phyloP scores from a whole-genome alignment of 257 asterid genomes.

The Cordia subcordata region DNA sequence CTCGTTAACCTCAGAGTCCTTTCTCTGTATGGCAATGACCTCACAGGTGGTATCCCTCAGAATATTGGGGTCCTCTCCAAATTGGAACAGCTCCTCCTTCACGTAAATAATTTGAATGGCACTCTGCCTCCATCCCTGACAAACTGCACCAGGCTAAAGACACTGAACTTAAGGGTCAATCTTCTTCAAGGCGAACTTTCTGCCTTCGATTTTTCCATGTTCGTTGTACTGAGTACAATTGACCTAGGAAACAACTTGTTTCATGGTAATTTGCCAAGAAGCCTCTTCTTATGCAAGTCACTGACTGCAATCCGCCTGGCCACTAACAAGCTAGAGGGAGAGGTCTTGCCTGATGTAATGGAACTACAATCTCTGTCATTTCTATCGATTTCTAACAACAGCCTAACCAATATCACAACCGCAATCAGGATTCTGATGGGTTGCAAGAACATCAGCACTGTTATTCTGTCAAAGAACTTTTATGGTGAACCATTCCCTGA shows the following conservation, averaged over 20 bases:
- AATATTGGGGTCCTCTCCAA: slow-evolving; percentile 56
- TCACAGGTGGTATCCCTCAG: slow-evolving; percentile 61
- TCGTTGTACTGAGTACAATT: slow-evolving; percentile 43
- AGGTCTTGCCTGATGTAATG: slow-evolving; percentile 47
- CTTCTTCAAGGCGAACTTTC: slow-evolving; percentile 67
- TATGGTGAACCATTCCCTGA: slow-evolving; percentile 57
- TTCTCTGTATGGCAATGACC: slow-evolving; percentile 49
- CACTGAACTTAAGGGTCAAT: slow-evolving; percentile 73
- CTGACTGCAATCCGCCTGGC: slow-evolving; percentile 76
- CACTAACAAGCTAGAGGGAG: slow-evolving; percentile 59
- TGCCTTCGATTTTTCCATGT: slow-evolving; percentile 62
- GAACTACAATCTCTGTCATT: slow-evolving; percentile 64
- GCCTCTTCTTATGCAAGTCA: slow-evolving; percentile 70
- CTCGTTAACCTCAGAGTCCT: slow-evolving; percentile 57
- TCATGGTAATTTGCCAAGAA: slow-evolving; percentile 54
- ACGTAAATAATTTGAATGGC: slow-evolving; percentile 67
- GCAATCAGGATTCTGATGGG: slow-evolving; percentile 62
- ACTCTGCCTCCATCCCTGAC: slow-evolving; percentile 66
- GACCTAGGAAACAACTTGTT: slow-evolving; percentile 83
- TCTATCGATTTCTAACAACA: slow-evolving; percentile 83
- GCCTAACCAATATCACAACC: slow-evolving; percentile 53
- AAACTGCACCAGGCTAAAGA: slow-evolving; percentile 56
- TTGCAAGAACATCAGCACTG: slow-evolving; percentile 65
- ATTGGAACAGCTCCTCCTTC: slow-evolving; percentile 67
- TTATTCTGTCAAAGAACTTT: slow-evolving; percentile 70